Evolutionary conservation across 495 filamentous ascomycete genomes (phyloP).

Genomic region (Immersiella caudata): DNA sequence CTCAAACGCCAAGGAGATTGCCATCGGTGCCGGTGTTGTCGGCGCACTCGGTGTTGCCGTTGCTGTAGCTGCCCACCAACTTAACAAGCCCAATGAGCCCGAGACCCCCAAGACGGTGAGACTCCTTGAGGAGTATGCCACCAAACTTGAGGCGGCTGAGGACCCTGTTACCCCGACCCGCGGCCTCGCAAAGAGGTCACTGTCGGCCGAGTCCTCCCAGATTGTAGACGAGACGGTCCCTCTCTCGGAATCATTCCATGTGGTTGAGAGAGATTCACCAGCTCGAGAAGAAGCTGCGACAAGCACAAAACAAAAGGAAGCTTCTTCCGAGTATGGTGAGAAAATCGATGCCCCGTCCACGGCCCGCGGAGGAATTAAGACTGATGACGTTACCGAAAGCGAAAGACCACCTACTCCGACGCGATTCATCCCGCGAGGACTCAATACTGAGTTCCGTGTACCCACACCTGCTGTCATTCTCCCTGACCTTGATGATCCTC

Average conservation of each 20-base stretch:
- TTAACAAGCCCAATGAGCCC: slow-evolving; percentile 20
- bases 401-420: slow-evolving; percentile 32
- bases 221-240: slow-evolving; percentile 36
- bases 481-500: slow-evolving; percentile 47
- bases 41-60: slow-evolving; percentile 28
- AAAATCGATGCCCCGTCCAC: slow-evolving; percentile 35
- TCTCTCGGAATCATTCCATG: slow-evolving; percentile 44
- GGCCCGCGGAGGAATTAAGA: slow-evolving; percentile 39
- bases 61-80: slow-evolving; percentile 27
- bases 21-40: slow-evolving; percentile 32
- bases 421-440: slow-evolving; percentile 21
- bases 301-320: slow-evolving; percentile 28
- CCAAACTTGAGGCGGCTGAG: slow-evolving; percentile 22
- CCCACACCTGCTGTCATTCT: slow-evolving; percentile 47
- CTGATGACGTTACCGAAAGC: slow-evolving; percentile 38
- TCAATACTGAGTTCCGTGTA: slow-evolving; percentile 43
- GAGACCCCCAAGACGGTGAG: slow-evolving; percentile 23
- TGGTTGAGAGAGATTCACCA: slow-evolving; percentile 36
- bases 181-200: background rate
- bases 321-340: slow-evolving; percentile 41
- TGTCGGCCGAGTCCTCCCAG: slow-evolving; percentile 27
- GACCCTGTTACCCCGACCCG: background rate
- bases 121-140: slow-evolving; percentile 28
- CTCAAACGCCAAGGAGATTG: slow-evolving; percentile 27
- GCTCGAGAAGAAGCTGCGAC: slow-evolving; percentile 37